Base-by-base conservation (phyloP, 73 alveolate genomes). In the Blepharisma stoltei region DNA sequence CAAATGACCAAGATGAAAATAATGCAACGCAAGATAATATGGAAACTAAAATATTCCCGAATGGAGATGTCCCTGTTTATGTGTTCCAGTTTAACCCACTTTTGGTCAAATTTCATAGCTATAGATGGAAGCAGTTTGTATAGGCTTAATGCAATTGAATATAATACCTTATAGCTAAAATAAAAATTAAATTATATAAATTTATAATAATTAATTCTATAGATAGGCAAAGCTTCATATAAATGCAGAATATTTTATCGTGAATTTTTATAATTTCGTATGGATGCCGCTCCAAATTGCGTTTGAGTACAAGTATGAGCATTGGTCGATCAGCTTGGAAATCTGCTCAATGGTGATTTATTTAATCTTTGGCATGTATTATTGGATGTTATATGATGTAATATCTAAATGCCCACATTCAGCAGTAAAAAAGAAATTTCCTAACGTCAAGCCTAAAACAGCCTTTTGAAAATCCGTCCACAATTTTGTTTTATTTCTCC, bases 261-360 rank as follows among this genome's bases (percentile, higher is more conserved):
- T 79, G 18, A 52, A 32, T 6, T 79, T 75, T 38, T 86, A 81
- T 86, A 86, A 86, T 54, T 41, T 86, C 0, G 67, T 81, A 1
- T 86, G 81, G 49, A 86, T 86, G 0, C 93, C 93, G 0, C 67
- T 79, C n/a, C 82, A 86, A 55, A 45, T 65, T 23, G 93, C 85
- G 0, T 86, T 75, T 60, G 46, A 25, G 73, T 8, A 8, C 41
- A 55, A 45, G 37, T 86, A 60, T 69, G 14, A 25, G 20, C 78
- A 77, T 7, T 7, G 41, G 48, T 75, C 20, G 52, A 21, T 86
- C 6, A 43, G 47, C 11, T 7, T 81, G 70, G 93, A 86, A 54
- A 41, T 81, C n/a, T 11, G 71, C 9, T 81, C 93, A 25, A 14
- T 86, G 7, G 4, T 77, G 9, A 4, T 76, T 4, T 86, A 86